Evolutionary conservation across 768 basidiomycete genomes (phyloP), one percentile per base, ranked within the genome.

Genomic region (Leccinum uliginosum): DNA sequence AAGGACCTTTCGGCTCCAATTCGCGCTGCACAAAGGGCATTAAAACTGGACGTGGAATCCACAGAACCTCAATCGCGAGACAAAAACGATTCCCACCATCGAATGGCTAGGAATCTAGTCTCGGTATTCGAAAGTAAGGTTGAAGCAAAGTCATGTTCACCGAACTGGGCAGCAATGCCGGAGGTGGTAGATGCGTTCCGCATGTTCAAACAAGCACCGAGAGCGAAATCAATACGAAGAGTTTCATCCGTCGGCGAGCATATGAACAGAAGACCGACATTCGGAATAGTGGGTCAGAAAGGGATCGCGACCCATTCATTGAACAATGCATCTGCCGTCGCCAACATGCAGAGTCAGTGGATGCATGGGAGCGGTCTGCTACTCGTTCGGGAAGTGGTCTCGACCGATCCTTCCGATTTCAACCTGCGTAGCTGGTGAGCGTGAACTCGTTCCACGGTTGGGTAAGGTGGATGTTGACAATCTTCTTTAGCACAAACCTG

Each of bases 131-230:
- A 57, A 30, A 34, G 8, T 3, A 32, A 52, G 40, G 26, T 6
- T 3, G 12, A 26, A 23, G 27, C 27, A 3, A 53, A 56, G 11
- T 46, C 32, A 21, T 19, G 17, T 24, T 3, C 51, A 1, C 59
- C 63, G 9, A 50, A 67, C 38, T 65, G 66, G 57, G n/a, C 57
- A 35, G 55, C 61, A 11, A 59, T 65, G 57, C 59, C 61, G 47
- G 64, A 56, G 5, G 65, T 58, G 30, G 54, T 67, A 7, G 51
- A 60, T 24, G 54, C 57, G 27, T 62, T 57, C n/a, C 55, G 55
- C 6, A 59, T 43, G 47, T 59, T 67, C 53, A 62, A 57, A 57
- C 40, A 48, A 17, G 51, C 38, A 2, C n/a, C 59, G 3, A 35
- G 30, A 7, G 19, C 10, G 23, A 58, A 60, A 10, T 38, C n/a